phyloP scores from a whole-genome alignment of 352 stramenopile genomes.

The Phytophthora colocasiae region DNA sequence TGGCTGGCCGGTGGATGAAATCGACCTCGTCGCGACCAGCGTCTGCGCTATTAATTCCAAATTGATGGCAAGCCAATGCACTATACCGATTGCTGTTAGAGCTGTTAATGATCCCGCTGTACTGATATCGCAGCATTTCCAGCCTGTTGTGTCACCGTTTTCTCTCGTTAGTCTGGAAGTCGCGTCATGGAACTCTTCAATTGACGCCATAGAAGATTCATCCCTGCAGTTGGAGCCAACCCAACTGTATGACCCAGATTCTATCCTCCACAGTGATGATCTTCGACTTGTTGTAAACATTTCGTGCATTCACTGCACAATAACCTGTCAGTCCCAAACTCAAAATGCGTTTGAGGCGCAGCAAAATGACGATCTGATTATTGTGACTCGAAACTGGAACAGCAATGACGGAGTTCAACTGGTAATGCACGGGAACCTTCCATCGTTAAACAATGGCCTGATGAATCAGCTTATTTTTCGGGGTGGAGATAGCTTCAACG shows the following conservation, averaged over 20 bases:
- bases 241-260: slow-evolving; percentile 39
- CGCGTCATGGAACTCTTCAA: slow-evolving; percentile 10
- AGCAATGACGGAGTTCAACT: slow-evolving; percentile 25
- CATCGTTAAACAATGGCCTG: slow-evolving; percentile 44
- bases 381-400: slow-evolving; percentile 14
- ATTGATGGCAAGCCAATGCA: slow-evolving; percentile 9
- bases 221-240: slow-evolving; percentile 31
- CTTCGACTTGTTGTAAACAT: slow-evolving; percentile 46
- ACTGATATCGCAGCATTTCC: slow-evolving; percentile 43
- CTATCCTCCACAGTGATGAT: slow-evolving; percentile 7
- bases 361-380: slow-evolving; percentile 23
- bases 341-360: background rate
- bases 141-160: slow-evolving; percentile 11
- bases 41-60: slow-evolving; percentile 9
- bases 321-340: slow-evolving; percentile 20
- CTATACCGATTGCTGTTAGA: slow-evolving; percentile 32
- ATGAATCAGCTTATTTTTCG: slow-evolving; percentile 50
- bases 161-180: slow-evolving; percentile 9
- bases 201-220: slow-evolving; percentile 51
- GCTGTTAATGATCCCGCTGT: slow-evolving; percentile 47
- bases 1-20: slow-evolving; percentile 43
- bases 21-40: slow-evolving; percentile 30
- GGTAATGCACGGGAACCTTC: slow-evolving; percentile 34
- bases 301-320: slow-evolving; percentile 47
- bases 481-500: slow-evolving; percentile 37